Base-by-base conservation (phyloP, 768 basidiomycete species). In the Agaricus bisporus region DNA sequence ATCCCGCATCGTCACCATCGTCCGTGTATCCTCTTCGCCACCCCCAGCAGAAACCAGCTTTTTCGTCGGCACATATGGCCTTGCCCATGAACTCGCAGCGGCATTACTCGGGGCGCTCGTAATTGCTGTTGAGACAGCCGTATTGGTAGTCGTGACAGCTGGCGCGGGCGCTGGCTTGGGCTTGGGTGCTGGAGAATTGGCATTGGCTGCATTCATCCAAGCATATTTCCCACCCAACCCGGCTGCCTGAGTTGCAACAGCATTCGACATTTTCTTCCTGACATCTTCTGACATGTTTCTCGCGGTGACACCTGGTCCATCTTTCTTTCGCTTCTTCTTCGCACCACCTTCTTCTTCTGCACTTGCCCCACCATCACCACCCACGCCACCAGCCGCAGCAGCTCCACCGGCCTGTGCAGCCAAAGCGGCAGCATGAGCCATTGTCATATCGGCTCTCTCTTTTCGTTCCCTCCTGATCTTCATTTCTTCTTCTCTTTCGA, bases 271-370 rank as follows among this genome's bases (percentile, higher is more conserved):
- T 66, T 91, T 92, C 76, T 95, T 95, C 59, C 85, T 75, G 61
- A 91, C 87, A 60, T 94, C 92, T 67, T 93, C 92, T 5, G 85
- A 86, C 88, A 95, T 91, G 63, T 92, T 93, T 53, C 87, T 74
- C 51, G 91, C 89, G 0, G 88, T 88, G 10, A 91, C 86, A 10
- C 89, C 87, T 0, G 90, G 88, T 0, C 87, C 87, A 29, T 91
- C 89, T 64, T 86, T 85, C 66, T 90, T 91, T 68, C 86, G 80
- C 70, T 89, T 90, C 72, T 87, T 90, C 70, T 85, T 84, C 47
- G 77, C 79, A 35, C 74, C 77, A 1, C 74, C 79, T 4, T 79
- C 81, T 12, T 44, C 55, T 25, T 51, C 58, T 26, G 8, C 58
- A 51, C 58, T 20, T 18, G 51, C 48, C 74, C 78, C 62, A 36